phyloP scores from a whole-genome alignment of 2,329 filamentous ascomycete genomes.

The Colletotrichum sublineola region DNA sequence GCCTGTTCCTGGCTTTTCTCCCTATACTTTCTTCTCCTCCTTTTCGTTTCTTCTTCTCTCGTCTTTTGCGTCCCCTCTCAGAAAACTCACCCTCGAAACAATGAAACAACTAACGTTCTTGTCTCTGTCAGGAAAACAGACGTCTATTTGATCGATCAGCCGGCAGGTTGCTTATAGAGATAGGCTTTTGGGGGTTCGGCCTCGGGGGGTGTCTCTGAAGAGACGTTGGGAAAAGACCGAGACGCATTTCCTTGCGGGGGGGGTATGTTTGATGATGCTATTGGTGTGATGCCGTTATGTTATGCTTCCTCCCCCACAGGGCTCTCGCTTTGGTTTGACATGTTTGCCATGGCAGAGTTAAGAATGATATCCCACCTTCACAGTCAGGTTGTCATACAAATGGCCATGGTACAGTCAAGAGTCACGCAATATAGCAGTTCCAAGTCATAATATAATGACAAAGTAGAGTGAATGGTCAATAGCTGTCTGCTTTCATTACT shows the following conservation, averaged over 20 bases:
- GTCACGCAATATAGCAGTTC: background rate
- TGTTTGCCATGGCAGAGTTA: background rate
- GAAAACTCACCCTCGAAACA: too few species aligned
- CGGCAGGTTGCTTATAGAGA: background rate
- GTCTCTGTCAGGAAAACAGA: background rate
- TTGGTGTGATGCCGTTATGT: background rate
- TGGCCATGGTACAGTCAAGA: background rate
- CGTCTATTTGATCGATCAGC: too few species aligned
- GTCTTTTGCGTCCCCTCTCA: background rate
- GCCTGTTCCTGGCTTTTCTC: background rate
- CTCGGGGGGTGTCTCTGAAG: background rate
- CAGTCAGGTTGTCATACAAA: background rate
- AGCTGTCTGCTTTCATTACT: slow-evolving; percentile 39
- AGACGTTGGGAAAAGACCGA: background rate
- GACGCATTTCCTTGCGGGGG: background rate
- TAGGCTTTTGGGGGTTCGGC: background rate
- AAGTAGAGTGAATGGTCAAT: slow-evolving; percentile 9
- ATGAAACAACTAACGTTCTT: background rate
- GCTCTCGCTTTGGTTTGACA: too few species aligned
- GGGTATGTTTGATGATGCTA: background rate
- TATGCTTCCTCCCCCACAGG: background rate
- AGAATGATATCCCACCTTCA: too few species aligned
- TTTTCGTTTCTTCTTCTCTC: background rate
- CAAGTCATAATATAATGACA: background rate
- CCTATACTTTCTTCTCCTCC: background rate